Base-by-base conservation (phyloP, 129 eudicot genomes). In the Arctium minus region DNA sequence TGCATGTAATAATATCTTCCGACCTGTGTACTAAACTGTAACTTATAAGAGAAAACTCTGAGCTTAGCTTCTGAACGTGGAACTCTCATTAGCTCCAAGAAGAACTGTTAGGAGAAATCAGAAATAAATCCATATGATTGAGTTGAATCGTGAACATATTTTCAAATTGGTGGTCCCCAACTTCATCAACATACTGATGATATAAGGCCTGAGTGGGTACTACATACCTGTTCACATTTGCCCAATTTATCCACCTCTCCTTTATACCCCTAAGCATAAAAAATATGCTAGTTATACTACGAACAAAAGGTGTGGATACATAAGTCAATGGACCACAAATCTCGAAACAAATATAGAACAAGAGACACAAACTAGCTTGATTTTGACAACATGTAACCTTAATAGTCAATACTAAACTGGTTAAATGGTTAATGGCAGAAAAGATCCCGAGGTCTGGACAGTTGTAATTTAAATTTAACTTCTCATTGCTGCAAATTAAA, bases 1-100 rank as follows among this genome's bases (percentile, higher is more conserved):
- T 27, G 70, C 68, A 30, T 75, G 65, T 30, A 70, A 42, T 36
- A 79, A 22, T 39, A 73, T 79, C 22, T 79, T 36, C 92, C 80
- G 40, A 92, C 98, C 97, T 89, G 97, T 78, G 88, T n/a, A 72
- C 65, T 56, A 85, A 94, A 94, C 89, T 91, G 96, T 76, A 94
- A 81, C 90, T 92, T 94, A 85, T 90, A 94, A 33, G 98, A 92
- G 79, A 92, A 92, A 76, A 92, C 97, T 87, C 92, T 87, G 80
- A 94, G 91, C 88, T 94, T 94, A 65, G 92, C 87, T 82, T 94
- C 98, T 80, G 89, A 87, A 70, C 98, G 91, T 32, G 98, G 98
- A 72, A 94, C 93, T 86, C 84, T 92, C 98, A 92, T 94, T 81
- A 94, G 79, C 89, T 92, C 98, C 84, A 90, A 67, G 86, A 94